Evolutionary conservation across 2,329 filamentous ascomycete species (phyloP).

Genomic region (Rhynchosporium agropyri): DNA sequence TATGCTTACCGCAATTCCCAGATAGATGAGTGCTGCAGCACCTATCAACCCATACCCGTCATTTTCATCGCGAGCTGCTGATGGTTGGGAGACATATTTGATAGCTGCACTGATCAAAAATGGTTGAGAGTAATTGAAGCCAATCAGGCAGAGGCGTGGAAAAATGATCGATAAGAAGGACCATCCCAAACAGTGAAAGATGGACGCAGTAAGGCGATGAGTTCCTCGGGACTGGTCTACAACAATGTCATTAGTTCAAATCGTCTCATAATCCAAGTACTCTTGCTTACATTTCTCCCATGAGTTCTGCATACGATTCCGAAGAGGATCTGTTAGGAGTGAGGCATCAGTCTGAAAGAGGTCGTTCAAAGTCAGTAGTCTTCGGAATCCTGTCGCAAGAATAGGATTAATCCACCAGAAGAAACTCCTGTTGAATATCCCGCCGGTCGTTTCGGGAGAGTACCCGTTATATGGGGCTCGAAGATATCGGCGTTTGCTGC

Average conservation of each 20-base stretch:
- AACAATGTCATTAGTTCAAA: background rate
- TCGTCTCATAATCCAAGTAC: background rate
- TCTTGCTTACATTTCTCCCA: constrained; percentile 28
- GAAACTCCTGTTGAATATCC: constrained; percentile 42
- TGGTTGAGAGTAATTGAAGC: constrained; percentile 35
- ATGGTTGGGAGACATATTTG: constrained; percentile 18
- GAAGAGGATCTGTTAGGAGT: constrained; percentile 24
- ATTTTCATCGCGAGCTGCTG: constrained; percentile 20
- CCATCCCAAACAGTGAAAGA: constrained; percentile 25
- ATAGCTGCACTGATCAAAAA: constrained; percentile 32
- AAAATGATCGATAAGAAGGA: constrained; percentile 26
- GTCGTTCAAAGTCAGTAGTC: constrained; percentile 40
- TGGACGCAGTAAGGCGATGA: constrained; percentile 27
- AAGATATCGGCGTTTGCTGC: constrained; percentile 30
- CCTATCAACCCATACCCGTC: constrained; percentile 34
- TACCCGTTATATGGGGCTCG: constrained; percentile 25
- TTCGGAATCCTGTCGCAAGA: constrained; percentile 41
- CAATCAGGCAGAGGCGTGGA: constrained; percentile 35
- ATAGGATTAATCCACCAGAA: constrained; percentile 46
- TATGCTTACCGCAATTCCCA: constrained; percentile 29
- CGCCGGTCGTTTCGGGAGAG: constrained; percentile 41
- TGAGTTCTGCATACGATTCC: constrained; percentile 18
- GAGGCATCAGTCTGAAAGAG: constrained; percentile 33
- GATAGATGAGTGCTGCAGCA: constrained; percentile 31
- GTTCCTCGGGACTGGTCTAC: constrained; percentile 23